Evolutionary conservation across 1,284 basidiomycete genomes (phyloP).

Genomic region (Moesziomyces sp.): DNA sequence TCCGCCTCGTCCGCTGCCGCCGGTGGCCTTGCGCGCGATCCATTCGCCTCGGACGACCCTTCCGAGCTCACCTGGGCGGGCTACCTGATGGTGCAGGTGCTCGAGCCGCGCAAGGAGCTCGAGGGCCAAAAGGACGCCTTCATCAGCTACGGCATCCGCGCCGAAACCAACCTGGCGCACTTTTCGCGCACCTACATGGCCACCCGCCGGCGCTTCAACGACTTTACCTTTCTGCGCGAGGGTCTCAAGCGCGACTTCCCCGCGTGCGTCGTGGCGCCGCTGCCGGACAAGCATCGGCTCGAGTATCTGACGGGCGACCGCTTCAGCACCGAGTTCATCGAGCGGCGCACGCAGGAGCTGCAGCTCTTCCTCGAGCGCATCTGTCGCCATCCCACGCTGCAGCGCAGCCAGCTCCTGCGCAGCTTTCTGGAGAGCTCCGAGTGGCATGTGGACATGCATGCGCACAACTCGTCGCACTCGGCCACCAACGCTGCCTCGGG

Average conservation of each 20-base stretch:
- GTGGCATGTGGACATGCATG: slow-evolving; percentile 75
- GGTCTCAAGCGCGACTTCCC: slow-evolving; percentile 91
- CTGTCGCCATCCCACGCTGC: slow-evolving; percentile 91
- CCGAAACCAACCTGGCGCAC: slow-evolving; percentile 84
- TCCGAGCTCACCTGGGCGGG: slow-evolving; percentile 55
- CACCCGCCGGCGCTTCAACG: slow-evolving; percentile 88
- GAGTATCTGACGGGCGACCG: slow-evolving; percentile 92
- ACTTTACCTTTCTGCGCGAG: slow-evolving; percentile 93
- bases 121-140: slow-evolving; percentile 90
- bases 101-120: slow-evolving; percentile 93
- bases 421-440: slow-evolving; percentile 95
- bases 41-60: slow-evolving; percentile 22
- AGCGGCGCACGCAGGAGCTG: slow-evolving; percentile 85
- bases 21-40: slow-evolving; percentile 18
- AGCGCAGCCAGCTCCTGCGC: slow-evolving; percentile 85
- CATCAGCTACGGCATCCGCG: slow-evolving; percentile 90
- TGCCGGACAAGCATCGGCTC: slow-evolving; percentile 96
- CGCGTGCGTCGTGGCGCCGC: slow-evolving; percentile 92
- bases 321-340: slow-evolving; percentile 96
- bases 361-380: slow-evolving; percentile 92
- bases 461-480: slow-evolving; percentile 51
- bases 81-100: slow-evolving; percentile 75
- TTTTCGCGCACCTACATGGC: slow-evolving; percentile 75
- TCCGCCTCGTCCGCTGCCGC: slow-evolving; percentile 14
- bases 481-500: slow-evolving; percentile 10